These are phyloP conservation scores for Aaosphaeria pasadenensis DNA, from an alignment of 2,329 filamentous ascomycete species.

Conservation along the genomic window DNA sequence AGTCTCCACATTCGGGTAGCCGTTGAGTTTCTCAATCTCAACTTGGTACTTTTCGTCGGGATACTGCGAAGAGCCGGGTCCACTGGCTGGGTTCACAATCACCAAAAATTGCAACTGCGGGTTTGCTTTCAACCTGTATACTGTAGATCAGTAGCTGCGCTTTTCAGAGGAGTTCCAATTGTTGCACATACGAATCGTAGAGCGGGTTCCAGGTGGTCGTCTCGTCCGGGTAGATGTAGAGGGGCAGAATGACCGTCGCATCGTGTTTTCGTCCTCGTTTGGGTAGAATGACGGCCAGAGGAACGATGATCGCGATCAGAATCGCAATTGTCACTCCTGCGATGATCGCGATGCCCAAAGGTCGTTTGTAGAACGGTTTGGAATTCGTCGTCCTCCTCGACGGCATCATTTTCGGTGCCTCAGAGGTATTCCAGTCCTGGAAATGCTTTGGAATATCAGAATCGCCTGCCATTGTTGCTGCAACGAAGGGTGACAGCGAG, in stretches of 20 bases:
- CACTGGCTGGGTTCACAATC: conserved; percentile 49
- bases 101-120: conserved; percentile 48
- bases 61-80: conserved; percentile 42
- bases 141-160: not conserved
- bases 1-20: conserved; percentile 48
- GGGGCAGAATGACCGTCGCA: conserved; percentile 44
- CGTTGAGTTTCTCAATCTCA: conserved; percentile 40
- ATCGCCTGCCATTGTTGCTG: too few species aligned
- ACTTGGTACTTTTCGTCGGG: conserved; percentile 45
- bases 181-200: conserved; percentile 39
- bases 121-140: conserved; percentile 21
- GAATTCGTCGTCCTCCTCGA: not conserved
- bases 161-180: not conserved
- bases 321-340: not conserved
- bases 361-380: not conserved
- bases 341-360: not conserved
- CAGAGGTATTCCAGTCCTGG: not conserved
- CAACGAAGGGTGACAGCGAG: too few species aligned
- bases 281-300: conserved; percentile 4
- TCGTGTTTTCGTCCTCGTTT: conserved; percentile 3
- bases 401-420: not conserved
- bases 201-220: conserved; percentile 45
- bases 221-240: conserved; percentile 49
- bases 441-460: not conserved
- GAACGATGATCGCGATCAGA: conserved; percentile 2